Conservation (phyloP, 78 protist genomes). For the Speleostelium caveatum region DNA sequence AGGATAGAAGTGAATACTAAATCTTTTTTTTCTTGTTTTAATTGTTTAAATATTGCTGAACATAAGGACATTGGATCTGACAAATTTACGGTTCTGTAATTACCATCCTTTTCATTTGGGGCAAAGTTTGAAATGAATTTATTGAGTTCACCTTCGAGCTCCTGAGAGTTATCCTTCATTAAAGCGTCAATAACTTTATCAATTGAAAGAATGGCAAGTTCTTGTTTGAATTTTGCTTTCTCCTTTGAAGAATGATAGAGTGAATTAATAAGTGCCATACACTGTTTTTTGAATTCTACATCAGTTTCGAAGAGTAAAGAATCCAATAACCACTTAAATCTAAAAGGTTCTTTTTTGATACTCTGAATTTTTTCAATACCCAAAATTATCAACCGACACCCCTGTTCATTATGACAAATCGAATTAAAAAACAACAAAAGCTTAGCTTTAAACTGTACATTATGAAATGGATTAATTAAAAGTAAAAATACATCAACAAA, state of each 20-base stretch:
- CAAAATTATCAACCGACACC: not conserved
- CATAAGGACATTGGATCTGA: constrained; percentile 25
- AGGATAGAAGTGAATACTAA: not conserved
- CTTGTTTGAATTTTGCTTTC: not conserved
- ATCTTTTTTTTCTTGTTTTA: not conserved
- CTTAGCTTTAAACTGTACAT: not conserved
- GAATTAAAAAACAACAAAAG: constrained; percentile 5
- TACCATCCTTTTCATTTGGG: not conserved
- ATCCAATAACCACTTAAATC: constrained; percentile 67
- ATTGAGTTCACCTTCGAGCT: constrained; percentile 18
- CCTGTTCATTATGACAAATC: constrained; percentile 1
- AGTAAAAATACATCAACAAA: constrained; percentile 32
- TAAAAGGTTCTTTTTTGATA: constrained; percentile 8
- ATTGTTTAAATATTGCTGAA: not conserved
- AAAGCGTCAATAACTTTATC: not conserved
- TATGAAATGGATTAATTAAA: constrained; percentile 25
- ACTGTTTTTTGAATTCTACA: constrained; percentile 11
- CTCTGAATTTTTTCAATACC: constrained; percentile 50
- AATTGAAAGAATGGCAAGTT: not conserved
- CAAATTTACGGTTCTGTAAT: constrained; percentile 40
- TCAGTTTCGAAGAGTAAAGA: constrained; percentile 14
- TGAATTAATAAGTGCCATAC: constrained; percentile 13
- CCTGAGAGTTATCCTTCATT: constrained; percentile 2
- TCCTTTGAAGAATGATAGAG: not conserved
- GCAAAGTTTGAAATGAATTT: constrained; percentile 2